These are phyloP conservation scores for Trichoderma semiorbis DNA, from an alignment of 2,329 filamentous ascomycete genomes.

Conservation along the genomic window DNA sequence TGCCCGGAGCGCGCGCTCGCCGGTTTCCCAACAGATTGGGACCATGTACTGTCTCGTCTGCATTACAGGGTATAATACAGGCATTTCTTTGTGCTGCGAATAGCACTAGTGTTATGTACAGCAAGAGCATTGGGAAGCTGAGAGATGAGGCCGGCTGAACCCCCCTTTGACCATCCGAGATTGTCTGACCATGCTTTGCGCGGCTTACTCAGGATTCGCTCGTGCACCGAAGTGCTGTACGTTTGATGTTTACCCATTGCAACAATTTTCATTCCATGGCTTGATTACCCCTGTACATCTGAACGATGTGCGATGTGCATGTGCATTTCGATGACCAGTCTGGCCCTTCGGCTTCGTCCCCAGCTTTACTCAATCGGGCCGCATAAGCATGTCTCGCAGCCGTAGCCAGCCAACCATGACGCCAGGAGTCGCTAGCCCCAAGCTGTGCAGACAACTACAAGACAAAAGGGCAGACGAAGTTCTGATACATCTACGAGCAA, in stretches of 20 bases:
- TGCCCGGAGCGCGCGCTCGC: neutral
- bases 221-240: neutral
- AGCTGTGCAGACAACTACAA: neutral
- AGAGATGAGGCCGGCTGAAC: neutral
- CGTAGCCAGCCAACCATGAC: slow-evolving; percentile 5
- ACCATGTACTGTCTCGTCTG: neutral
- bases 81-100: neutral
- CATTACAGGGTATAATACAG: neutral
- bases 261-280: neutral
- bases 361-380: slow-evolving; percentile 6
- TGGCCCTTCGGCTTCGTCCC: neutral
- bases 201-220: neutral
- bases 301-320: neutral
- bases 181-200: neutral
- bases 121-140: neutral
- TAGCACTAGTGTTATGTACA: neutral
- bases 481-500: neutral
- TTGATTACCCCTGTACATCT: neutral
- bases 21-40: slow-evolving; percentile 16
- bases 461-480: neutral
- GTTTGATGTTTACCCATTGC: neutral
- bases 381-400: slow-evolving; percentile 19
- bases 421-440: slow-evolving; percentile 1
- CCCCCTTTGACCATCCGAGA: neutral
- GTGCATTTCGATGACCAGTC: neutral